These are phyloP conservation scores for Pestalotiopsis sp. DNA, from an alignment of 2,329 filamentous ascomycete genomes.

Conservation along the genomic window DNA sequence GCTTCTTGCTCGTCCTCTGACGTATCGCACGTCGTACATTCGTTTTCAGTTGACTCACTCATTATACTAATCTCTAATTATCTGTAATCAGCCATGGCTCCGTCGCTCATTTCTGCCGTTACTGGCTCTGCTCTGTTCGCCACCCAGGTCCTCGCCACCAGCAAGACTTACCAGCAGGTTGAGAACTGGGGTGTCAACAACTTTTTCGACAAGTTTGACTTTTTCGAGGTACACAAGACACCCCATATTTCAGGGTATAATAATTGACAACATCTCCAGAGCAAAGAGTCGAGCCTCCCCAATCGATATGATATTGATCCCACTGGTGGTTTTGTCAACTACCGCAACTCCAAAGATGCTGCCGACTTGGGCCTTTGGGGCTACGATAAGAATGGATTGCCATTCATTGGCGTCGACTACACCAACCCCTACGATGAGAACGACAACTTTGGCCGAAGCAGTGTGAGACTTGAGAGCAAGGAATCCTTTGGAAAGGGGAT, in stretches of 20 bases:
- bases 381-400: slow-evolving; percentile 30
- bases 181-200: slow-evolving; percentile 45
- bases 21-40: slow-evolving; percentile 49
- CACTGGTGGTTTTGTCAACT: slow-evolving; percentile 68
- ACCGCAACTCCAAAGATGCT: slow-evolving; percentile 39
- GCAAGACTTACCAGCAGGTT: slow-evolving; percentile 38
- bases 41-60: slow-evolving; percentile 28
- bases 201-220: slow-evolving; percentile 52
- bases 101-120: slow-evolving; percentile 41
- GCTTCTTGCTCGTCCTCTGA: slow-evolving; percentile 40
- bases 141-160: slow-evolving; percentile 32
- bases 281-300: neutral
- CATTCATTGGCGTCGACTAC: slow-evolving; percentile 43
- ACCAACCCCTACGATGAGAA: slow-evolving; percentile 5
- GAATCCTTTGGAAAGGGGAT: slow-evolving; percentile 66
- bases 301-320: slow-evolving; percentile 50
- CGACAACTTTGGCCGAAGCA: slow-evolving; percentile 44
- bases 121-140: slow-evolving; percentile 40
- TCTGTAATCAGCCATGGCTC: slow-evolving; percentile 38
- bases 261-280: slow-evolving; percentile 7
- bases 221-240: slow-evolving; percentile 35
- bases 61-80: slow-evolving; percentile 22
- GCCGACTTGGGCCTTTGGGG: slow-evolving; percentile 35
- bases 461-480: slow-evolving; percentile 68
- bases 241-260: neutral